A percentile compares a stretch with the other conserved stretches of the same genome.
Evolutionary conservation across 257 asterid genomes (phyloP).

Genomic region (Solanum chiquidenum): DNA sequence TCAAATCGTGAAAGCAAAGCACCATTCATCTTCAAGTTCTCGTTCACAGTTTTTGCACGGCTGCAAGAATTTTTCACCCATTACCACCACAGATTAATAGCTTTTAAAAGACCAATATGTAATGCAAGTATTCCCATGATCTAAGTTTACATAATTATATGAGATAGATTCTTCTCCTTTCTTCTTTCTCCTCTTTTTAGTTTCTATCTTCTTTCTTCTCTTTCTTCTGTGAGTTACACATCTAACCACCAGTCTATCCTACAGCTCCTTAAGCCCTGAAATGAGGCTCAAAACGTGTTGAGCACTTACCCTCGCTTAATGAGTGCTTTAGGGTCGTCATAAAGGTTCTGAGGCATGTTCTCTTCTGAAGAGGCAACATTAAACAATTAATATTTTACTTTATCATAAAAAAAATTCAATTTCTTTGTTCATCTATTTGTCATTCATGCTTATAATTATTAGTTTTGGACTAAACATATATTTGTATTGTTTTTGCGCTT

Average conservation of each 20-base stretch:
- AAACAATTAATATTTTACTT: neutral
- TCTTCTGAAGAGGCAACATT: neutral
- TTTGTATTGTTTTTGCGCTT: neutral
- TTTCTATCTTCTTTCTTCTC: neutral
- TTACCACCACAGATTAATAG: neutral
- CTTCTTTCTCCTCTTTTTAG: neutral
- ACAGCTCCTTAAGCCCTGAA: neutral
- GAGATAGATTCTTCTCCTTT: neutral
- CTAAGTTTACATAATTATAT: neutral
- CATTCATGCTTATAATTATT: neutral
- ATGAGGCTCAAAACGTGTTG: neutral
- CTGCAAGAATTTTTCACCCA: slow-evolving; percentile 21
- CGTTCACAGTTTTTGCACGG: slow-evolving; percentile 98
- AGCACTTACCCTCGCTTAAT: neutral
- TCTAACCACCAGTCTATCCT: neutral
- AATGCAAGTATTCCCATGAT: neutral
- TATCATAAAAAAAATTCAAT: no score
- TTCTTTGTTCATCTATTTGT: neutral
- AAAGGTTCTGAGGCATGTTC: neutral
- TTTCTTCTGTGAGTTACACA: neutral
- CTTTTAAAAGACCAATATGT: neutral
- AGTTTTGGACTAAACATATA: neutral
- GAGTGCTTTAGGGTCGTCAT: neutral
- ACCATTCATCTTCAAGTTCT: slow-evolving; percentile 89
- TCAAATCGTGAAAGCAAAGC: slow-evolving; percentile 96